Base-by-base conservation (phyloP, 768 basidiomycete genomes). In the Strobilomyces confusus region DNA sequence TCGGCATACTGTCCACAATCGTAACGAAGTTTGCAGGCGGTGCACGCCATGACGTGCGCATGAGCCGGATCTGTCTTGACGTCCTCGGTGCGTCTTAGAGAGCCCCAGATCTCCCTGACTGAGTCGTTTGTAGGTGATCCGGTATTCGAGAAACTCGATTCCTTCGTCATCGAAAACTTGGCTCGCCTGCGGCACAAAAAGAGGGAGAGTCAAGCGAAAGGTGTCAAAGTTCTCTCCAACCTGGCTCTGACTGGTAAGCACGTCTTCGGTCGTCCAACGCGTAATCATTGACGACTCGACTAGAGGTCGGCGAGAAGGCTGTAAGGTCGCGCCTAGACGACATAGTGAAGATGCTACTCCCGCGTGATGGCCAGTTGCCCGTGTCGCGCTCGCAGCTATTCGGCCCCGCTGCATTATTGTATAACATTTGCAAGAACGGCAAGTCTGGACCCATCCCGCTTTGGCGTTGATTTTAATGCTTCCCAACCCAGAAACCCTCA, bases 261-360 rank as follows among this genome's bases (percentile, higher is more conserved):
- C 19, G 19, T 19, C 37, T 19, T 19, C 4, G 8, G n/a, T 13
- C 14, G n/a, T 13, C 19, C 9, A 3, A 19, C 5, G 6, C 8
- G n/a, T 9, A 20, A 20, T 4, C 37, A 19, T 19, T 38, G n/a
- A 38, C 37, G 1, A 3, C 2, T 19, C 5, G 11, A 1, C n/a
- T 9, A 38, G 37, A 19, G 37, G 37, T 3, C 7, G 40, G 40
- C 12, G 40, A 54, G 38, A 5, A 19, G 17, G 52, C 44, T 5
- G 58, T 59, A 34, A 8, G 26, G 34, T 23, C 13, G 9, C 34
- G 14, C 23, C 5, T 59, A 15, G 13, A 1, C 15, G 19, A 42
- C 2, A 54, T 59, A 14, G 40, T 59, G 9, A 30, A 19, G 1
- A 58, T 54, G 49, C 15, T 58, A 11, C 49, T 43, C 41, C 48